Conservation (phyloP, 108 stramenopile species). For the Nitzschia sp. region DNA sequence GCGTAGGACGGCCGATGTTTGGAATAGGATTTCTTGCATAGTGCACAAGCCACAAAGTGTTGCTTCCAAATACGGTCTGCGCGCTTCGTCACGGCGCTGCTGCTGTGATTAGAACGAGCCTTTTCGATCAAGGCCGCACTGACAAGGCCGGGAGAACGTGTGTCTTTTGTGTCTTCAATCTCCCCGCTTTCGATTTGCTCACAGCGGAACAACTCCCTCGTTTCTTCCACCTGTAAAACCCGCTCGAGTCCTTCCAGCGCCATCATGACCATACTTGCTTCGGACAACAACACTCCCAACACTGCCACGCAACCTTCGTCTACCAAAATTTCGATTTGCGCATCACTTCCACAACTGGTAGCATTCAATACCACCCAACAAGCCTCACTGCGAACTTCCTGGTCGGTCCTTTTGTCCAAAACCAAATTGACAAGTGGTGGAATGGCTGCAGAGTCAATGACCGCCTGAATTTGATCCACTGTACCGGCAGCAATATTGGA, state of each 20-base stretch:
- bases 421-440: conserved; percentile 88
- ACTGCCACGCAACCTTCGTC: conserved; percentile 91
- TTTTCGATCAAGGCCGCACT: conserved; percentile 80
- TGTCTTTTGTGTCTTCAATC: conserved; percentile 36
- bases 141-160: conserved; percentile 54
- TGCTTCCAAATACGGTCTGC: conserved; percentile 93
- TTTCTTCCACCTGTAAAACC: conserved; percentile 89
- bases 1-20: conserved; percentile 76
- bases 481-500: conserved; percentile 98
- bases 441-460: conserved; percentile 92
- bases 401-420: conserved; percentile 69
- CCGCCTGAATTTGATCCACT: conserved; percentile 92
- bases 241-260: conserved; percentile 94
- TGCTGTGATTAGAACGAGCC: conserved; percentile 81
- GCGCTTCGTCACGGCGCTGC: conserved; percentile 79
- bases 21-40: conserved; percentile 88
- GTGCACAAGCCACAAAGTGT: conserved; percentile 93
- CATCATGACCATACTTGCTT: conserved; percentile 94
- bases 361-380: conserved; percentile 98
- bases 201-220: conserved; percentile 53
- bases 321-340: conserved; percentile 90
- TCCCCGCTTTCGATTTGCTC: conserved; percentile 51
- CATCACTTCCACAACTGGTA: conserved; percentile 92
- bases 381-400: conserved; percentile 95
- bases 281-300: conserved; percentile 80